Conservation (phyloP, 352 stramenopile genomes). For the Phytopythium oedochilum region DNA sequence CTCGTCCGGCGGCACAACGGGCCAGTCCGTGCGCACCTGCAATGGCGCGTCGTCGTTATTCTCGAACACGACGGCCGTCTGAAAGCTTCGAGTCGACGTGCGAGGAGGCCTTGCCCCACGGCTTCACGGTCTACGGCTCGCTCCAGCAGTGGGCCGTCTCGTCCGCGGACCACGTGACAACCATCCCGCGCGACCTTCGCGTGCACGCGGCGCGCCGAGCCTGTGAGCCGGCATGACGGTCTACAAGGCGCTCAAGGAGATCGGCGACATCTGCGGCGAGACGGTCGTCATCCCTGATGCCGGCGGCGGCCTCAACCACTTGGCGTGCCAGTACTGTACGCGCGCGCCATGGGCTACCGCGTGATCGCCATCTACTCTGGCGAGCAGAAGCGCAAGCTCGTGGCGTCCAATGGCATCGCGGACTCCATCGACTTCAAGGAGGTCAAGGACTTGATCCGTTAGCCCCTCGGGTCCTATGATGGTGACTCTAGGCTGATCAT, state of each 20-base stretch:
- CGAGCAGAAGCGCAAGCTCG: conserved; percentile 58
- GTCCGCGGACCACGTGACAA: conserved; percentile 69
- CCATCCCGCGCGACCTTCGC: conserved; percentile 50
- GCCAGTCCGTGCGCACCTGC: conserved; percentile 42
- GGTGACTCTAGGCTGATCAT: too few relatives aligned
- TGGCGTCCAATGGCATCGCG: conserved; percentile 59
- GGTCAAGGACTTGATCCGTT: too few relatives aligned
- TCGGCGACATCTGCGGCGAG: conserved; percentile 33
- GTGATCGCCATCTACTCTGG: conserved; percentile 69
- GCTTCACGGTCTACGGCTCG: conserved; percentile 33
- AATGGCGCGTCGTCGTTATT: conserved; percentile 34
- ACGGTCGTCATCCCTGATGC: conserved; percentile 59
- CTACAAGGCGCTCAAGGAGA: conserved; percentile 78
- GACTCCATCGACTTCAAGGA: conserved; percentile 72
- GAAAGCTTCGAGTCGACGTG: conserved; percentile 44
- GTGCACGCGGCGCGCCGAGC: conserved; percentile 45
- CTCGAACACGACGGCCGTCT: conserved; percentile 45
- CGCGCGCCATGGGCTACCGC: conserved; percentile 57
- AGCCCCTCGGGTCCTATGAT: too few relatives aligned
- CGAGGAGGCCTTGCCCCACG: conserved; percentile 20
- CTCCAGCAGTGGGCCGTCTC: conserved; percentile 66
- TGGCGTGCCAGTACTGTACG: conserved; percentile 80
- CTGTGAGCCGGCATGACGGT: conserved; percentile 87
- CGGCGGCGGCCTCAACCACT: conserved; percentile 77
- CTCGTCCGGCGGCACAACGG: conserved; percentile 33